phyloP scores from a whole-genome alignment of 1,284 basidiomycete species.

The Wolfiporia cocos region DNA sequence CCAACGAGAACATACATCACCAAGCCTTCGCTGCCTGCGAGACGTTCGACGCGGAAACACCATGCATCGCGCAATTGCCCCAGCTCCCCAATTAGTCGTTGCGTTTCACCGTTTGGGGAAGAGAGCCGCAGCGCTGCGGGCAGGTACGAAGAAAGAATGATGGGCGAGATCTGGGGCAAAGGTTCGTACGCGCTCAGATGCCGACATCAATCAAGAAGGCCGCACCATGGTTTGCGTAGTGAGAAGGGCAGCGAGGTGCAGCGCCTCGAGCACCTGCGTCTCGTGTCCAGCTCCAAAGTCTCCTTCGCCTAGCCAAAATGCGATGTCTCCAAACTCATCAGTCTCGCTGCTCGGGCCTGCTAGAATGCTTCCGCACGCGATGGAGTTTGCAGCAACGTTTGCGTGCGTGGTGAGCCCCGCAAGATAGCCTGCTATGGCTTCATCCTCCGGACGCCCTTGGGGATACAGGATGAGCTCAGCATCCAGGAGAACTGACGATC shows the following conservation, averaged over 20 bases:
- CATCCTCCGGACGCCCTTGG: not conserved
- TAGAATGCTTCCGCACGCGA: slow-evolving; percentile 43
- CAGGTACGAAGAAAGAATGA: no score
- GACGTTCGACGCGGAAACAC: slow-evolving; percentile 13
- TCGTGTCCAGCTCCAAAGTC: slow-evolving; percentile 19
- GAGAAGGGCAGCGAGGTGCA: slow-evolving; percentile 13
- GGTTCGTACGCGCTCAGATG: no score
- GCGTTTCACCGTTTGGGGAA: slow-evolving; percentile 1
- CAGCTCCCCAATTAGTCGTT: slow-evolving; percentile 13
- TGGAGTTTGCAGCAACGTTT: slow-evolving; percentile 31
- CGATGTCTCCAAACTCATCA: slow-evolving; percentile 49
- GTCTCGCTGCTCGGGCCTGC: slow-evolving; percentile 46
- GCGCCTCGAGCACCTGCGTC: slow-evolving; percentile 14
- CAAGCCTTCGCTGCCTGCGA: slow-evolving; percentile 3
- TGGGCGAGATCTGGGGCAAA: no score
- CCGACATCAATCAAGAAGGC: no score
- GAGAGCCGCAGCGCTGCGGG: not conserved
- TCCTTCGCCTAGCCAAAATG: slow-evolving; percentile 42
- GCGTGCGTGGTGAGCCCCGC: slow-evolving; percentile 31
- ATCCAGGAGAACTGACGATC: not conserved
- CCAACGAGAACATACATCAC: slow-evolving; percentile 20
- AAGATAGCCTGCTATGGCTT: slow-evolving; percentile 11
- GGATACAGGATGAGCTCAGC: not conserved
- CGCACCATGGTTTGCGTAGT: not conserved
- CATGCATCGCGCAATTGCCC: slow-evolving; percentile 10